phyloP scores from a whole-genome alignment of 31 red algal species.

The Porphyra umbilicalis region DNA sequence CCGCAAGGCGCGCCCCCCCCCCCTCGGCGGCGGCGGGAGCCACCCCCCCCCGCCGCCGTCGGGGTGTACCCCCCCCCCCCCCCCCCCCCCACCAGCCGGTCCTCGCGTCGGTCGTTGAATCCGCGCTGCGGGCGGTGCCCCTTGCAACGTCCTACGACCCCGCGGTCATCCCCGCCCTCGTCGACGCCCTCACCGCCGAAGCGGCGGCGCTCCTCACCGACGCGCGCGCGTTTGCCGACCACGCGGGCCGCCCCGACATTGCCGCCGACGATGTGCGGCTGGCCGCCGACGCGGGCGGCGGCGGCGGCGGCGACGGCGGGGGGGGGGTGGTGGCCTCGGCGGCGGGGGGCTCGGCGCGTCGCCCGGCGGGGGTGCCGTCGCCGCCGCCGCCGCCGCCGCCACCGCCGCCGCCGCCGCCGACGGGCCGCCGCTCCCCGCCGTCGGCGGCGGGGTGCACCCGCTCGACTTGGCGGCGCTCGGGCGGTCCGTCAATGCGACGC shows the following conservation, averaged over 20 bases:
- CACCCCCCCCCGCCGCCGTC: not conserved
- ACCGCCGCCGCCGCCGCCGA: not conserved
- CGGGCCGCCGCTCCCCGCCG: not conserved
- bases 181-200: conserved; percentile 1
- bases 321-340: not conserved
- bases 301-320: not conserved
- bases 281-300: not conserved
- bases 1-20: not conserved
- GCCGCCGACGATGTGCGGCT: not conserved
- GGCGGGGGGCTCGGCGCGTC: not conserved
- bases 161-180: not conserved
- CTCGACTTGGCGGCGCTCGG: not conserved
- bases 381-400: no score
- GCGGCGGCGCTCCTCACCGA: not conserved
- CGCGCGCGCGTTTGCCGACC: not conserved
- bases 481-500: not conserved
- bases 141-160: not conserved
- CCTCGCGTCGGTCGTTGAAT: not conserved
- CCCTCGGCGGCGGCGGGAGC: not conserved
- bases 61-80: not conserved
- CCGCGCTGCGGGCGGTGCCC: not conserved
- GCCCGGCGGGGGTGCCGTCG: no score
- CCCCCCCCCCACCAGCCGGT: not conserved
- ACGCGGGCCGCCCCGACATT: not conserved
- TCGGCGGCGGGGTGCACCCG: not conserved